These are phyloP conservation scores for Endotrypanum monterogeii DNA, from an alignment of 208 protist species.

Conservation along the genomic window DNA sequence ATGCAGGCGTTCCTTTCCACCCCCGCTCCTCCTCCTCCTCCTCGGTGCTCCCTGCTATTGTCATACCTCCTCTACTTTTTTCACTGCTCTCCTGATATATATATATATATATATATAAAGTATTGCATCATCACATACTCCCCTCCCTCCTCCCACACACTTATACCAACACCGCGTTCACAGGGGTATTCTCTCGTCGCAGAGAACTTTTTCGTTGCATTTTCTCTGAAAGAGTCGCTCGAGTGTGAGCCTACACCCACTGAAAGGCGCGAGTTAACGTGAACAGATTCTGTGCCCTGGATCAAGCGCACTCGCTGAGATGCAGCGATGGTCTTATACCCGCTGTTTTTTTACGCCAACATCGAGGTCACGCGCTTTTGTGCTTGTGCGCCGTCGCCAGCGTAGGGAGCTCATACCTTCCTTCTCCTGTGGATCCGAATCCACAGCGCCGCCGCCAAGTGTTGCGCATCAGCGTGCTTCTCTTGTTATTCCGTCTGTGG, in stretches of 20 bases:
- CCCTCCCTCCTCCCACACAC: conserved; percentile 7
- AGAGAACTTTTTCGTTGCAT: too few species aligned
- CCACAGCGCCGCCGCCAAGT: not conserved
- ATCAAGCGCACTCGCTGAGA: not conserved
- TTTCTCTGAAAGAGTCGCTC: too few species aligned
- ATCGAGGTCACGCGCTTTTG: not conserved
- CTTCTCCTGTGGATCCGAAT: not conserved
- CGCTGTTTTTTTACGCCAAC: not conserved
- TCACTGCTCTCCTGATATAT: too few species aligned
- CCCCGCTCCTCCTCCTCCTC: not conserved
- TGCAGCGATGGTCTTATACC: not conserved
- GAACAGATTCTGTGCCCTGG: not conserved
- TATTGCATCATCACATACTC: not conserved
- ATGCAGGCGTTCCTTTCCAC: not conserved
- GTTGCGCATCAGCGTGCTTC: not conserved
- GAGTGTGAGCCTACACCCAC: not conserved
- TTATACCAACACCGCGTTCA: not conserved
- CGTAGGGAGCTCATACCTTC: not conserved
- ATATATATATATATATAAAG: too few species aligned
- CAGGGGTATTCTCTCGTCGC: too few species aligned
- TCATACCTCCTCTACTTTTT: not conserved
- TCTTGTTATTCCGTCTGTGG: conserved; percentile 40
- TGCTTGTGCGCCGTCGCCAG: not conserved
- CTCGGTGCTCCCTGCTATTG: not conserved
- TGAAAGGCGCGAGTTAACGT: not conserved